Percentiles rank a stretch among this genome's conserved stretches.
phyloP scores from a whole-genome alignment of 2,329 filamentous ascomycete species.

The Dryadomyces quercivorus region DNA sequence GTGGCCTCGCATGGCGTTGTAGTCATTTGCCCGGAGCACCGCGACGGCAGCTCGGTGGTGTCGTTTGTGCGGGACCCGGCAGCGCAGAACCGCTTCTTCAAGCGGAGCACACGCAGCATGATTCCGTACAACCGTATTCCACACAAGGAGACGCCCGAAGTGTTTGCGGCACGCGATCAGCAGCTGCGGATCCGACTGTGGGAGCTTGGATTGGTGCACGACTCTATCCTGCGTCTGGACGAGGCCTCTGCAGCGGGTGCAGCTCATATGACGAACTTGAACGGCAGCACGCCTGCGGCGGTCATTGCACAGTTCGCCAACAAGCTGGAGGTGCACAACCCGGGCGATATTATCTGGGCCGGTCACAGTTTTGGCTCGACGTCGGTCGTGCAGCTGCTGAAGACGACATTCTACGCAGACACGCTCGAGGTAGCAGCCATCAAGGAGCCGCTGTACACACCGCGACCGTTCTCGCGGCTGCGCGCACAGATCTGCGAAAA shows the following conservation, averaged over 20 bases:
- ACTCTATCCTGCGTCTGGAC: constrained; percentile 57
- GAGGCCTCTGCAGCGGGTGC: constrained; percentile 23
- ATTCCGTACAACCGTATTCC: constrained; percentile 41
- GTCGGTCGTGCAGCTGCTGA: constrained; percentile 64
- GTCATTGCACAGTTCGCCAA: constrained; percentile 46
- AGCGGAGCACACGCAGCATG: constrained; percentile 20
- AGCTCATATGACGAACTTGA: constrained; percentile 36
- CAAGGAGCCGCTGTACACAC: constrained; percentile 48
- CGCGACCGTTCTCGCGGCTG: constrained; percentile 41
- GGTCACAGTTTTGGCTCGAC: constrained; percentile 76
- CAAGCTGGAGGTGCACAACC: constrained; percentile 55
- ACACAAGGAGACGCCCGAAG: constrained; percentile 52
- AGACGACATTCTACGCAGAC: constrained; percentile 60
- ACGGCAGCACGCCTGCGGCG: constrained; percentile 29
- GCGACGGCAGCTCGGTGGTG: constrained; percentile 70
- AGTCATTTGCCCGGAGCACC: constrained; percentile 70
- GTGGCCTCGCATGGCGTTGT: constrained; percentile 71
- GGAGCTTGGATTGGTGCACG: constrained; percentile 63
- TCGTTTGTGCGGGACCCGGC: constrained; percentile 55
- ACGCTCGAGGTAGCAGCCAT: constrained; percentile 32
- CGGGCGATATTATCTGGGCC: constrained; percentile 61
- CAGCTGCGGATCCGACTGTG: constrained; percentile 67
- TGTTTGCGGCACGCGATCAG: constrained; percentile 53
- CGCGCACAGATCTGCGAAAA: constrained; percentile 53
- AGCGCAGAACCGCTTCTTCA: constrained; percentile 26